Evolutionary conservation across 2,329 filamentous ascomycete species (phyloP), one percentile per base, ranked within the genome.

Genomic region (Microdochium paspali): DNA sequence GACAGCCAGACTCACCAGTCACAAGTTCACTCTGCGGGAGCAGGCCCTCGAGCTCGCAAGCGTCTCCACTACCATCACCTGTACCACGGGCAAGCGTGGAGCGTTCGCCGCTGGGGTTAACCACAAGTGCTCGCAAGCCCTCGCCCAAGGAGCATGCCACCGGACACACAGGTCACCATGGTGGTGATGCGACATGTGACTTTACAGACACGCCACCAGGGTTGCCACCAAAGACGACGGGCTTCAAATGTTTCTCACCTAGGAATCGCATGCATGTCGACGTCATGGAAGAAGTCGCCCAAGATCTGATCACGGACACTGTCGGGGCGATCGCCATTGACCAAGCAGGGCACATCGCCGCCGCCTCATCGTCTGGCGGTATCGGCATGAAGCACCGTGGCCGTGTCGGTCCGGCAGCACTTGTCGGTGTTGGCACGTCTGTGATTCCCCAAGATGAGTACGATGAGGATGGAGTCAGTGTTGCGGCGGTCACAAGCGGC

Each of bases 331-430:
- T 98, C 60, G 93, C 90, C 10, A 84, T 98, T 53, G 93, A 98
- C 59, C 77, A 78, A 45, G 79, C 77, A 56, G 93, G 93, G 15
- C 84, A 85, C 49, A 95, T 98, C 60, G 91, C 94, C 4, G 93
- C 91, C 3, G 93, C 86, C 15, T 95, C 93, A 2, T 98, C 93
- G 2, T 98, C 94, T 15, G 93, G 93, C 5, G 93, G 93, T 1
- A 98, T 98, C 61, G 91, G 93, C 24, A 96, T 98, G 91, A 98
- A 98, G 63, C 90, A 95, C 64, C 81, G 82, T 50, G 94, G 93
- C 5, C 85, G 93, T 30, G 79, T 95, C 52, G 94, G 93, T 0
- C 93, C 93, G 26, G 94, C 93, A 28, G 93, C 93, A 20, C 76
- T 98, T 15, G 87, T 97, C 13, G 91, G 93, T 7, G 81, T 97